phyloP scores from a whole-genome alignment of 495 filamentous ascomycete species.

The Aspergillus sparsus region DNA sequence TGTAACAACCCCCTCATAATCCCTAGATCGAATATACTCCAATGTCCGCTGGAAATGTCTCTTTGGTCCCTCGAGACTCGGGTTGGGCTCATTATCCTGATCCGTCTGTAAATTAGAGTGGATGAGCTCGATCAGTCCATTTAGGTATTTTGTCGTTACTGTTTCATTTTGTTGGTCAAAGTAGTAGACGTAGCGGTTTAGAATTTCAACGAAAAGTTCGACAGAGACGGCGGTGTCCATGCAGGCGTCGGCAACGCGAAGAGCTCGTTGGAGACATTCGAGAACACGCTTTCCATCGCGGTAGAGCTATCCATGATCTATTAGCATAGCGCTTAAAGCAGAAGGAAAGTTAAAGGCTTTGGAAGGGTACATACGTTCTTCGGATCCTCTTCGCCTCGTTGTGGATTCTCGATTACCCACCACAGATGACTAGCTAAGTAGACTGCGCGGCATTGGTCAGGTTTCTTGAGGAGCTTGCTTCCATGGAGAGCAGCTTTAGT shows the following conservation, averaged over 20 bases:
- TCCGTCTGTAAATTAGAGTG: constrained; percentile 90
- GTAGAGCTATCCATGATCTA: constrained; percentile 63
- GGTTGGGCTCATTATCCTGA: constrained; percentile 60
- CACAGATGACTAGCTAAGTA: constrained; percentile 95
- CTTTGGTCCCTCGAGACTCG: constrained; percentile 79
- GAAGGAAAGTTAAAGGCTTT: neutral
- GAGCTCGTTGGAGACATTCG: constrained; percentile 91
- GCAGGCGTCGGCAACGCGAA: constrained; percentile 95
- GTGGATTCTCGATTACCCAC: constrained; percentile 91
- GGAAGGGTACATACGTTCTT: constrained; percentile 63
- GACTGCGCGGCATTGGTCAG: constrained; percentile 94
- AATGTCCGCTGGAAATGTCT: constrained; percentile 92
- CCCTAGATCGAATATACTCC: constrained; percentile 85
- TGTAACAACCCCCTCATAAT: constrained; percentile 88
- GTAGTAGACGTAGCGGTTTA: constrained; percentile 98
- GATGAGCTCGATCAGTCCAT: constrained; percentile 96
- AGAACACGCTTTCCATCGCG: constrained; percentile 96
- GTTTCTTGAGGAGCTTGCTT: constrained; percentile 96
- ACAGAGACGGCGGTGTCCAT: constrained; percentile 99
- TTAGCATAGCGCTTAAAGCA: too few relatives aligned
- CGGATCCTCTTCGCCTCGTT: constrained; percentile 78
- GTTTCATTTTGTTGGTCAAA: constrained; percentile 99
- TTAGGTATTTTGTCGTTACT: constrained; percentile 96
- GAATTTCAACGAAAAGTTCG: constrained; percentile 95
- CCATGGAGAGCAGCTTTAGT: constrained; percentile 96